Percentiles rank a stretch among this genome's conserved stretches.
phyloP scores from a whole-genome alignment of 331 rosid species.

The Prunus yedoensis region DNA sequence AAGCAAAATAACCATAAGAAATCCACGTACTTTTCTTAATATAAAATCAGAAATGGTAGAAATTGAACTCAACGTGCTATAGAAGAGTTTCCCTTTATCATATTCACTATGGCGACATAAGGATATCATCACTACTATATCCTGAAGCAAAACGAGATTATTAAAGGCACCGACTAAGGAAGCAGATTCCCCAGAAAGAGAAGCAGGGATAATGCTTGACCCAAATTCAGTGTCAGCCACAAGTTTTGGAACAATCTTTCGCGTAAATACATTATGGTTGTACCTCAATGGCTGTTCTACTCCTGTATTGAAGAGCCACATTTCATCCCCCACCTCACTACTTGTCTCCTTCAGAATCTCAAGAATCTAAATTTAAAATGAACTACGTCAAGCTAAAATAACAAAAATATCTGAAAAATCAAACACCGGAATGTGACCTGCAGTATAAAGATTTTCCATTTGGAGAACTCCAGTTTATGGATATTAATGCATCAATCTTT shows the following conservation, averaged over 20 bases:
- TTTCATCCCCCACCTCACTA: constrained; percentile 58
- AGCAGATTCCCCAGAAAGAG: constrained; percentile 57
- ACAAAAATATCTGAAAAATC: constrained; percentile 4
- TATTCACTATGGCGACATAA: constrained; percentile 45
- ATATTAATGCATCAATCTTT: constrained; percentile 3
- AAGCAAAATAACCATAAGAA: constrained; percentile 87
- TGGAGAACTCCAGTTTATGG: neutral
- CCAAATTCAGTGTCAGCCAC: constrained; percentile 58
- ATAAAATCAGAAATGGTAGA: constrained; percentile 83
- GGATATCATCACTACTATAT: constrained; percentile 51
- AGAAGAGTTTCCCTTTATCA: constrained; percentile 66
- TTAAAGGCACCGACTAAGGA: constrained; percentile 51
- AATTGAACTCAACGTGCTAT: constrained; percentile 79
- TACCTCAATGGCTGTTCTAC: constrained; percentile 40
- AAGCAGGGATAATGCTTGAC: constrained; percentile 47
- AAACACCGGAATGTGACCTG: neutral
- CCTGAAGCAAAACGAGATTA: constrained; percentile 73
- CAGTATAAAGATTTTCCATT: neutral
- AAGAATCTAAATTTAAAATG: constrained; percentile 54
- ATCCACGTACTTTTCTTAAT: constrained; percentile 76
- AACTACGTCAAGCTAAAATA: constrained; percentile 38
- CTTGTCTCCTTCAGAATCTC: constrained; percentile 66
- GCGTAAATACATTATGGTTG: constrained; percentile 37
- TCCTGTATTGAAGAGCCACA: constrained; percentile 61
- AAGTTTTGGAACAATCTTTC: constrained; percentile 37